Conservation (phyloP, 768 basidiomycete genomes). For the Tricholoma furcatifolium region DNA sequence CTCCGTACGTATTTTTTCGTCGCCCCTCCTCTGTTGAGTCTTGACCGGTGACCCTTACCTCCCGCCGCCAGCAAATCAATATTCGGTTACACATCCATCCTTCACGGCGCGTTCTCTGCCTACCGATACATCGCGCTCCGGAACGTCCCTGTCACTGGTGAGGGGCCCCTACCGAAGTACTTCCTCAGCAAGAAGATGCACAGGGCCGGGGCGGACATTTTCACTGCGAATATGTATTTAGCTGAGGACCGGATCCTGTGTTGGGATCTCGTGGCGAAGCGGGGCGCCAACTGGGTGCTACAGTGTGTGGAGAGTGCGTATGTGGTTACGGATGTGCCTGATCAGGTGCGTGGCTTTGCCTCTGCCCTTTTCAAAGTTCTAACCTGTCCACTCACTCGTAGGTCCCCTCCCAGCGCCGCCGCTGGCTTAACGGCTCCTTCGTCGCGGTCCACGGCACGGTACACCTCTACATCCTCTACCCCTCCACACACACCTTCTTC, state of each 20-base stretch:
- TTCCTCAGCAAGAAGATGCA: too few relatives aligned
- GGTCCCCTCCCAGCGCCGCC: constrained; percentile 92
- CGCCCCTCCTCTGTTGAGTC: too few relatives aligned
- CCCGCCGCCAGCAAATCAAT: too few relatives aligned
- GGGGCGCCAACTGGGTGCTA: constrained; percentile 85
- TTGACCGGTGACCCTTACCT: too few relatives aligned
- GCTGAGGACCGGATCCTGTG: constrained; percentile 95
- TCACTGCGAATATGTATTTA: constrained; percentile 96
- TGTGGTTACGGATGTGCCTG: constrained; percentile 92
- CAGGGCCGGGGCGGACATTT: constrained; percentile 84
- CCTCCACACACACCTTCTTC: constrained; percentile 77
- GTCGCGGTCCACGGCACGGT: constrained; percentile 90
- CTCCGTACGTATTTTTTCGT: too few relatives aligned
- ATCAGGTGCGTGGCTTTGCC: too few relatives aligned
- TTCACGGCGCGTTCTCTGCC: constrained; percentile 91
- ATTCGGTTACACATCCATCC: constrained; percentile 93
- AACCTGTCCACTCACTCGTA: constrained; percentile 19
- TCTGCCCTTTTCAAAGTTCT: constrained; percentile 32
- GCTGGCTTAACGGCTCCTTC: too few relatives aligned
- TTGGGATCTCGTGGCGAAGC: constrained; percentile 97
- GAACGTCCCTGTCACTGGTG: too few relatives aligned
- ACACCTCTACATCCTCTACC: constrained; percentile 95
- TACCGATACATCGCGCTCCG: constrained; percentile 88
- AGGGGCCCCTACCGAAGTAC: too few relatives aligned
- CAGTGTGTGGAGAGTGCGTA: constrained; percentile 97